Percentiles rank a stretch among this genome's conserved stretches.
Evolutionary conservation across 2,329 filamentous ascomycete genomes (phyloP).

Genomic region (Xylaria sp.): DNA sequence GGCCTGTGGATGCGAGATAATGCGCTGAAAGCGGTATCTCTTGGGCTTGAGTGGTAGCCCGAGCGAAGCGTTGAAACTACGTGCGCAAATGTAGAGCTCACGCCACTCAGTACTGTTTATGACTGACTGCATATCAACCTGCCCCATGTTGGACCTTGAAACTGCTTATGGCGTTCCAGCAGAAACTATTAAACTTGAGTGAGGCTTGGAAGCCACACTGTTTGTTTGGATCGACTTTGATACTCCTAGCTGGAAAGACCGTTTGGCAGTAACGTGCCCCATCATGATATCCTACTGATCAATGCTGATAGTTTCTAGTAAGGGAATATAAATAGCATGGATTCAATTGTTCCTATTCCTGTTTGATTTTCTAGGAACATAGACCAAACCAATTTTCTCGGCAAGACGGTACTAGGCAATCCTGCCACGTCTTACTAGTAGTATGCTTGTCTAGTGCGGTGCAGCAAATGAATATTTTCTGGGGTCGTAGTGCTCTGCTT

Average conservation of each 20-base stretch:
- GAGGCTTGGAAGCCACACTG: conserved; percentile 1
- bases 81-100: conserved; percentile 23
- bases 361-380: neutral
- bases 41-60: conserved; percentile 19
- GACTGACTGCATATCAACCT: conserved; percentile 32
- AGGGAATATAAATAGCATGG: conserved; percentile 11
- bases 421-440: conserved; percentile 5
- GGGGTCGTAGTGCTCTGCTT: conserved; percentile 24
- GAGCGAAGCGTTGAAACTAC: conserved; percentile 12
- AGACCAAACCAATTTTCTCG: conserved; percentile 7
- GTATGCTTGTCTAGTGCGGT: conserved; percentile 10
- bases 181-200: neutral
- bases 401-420: conserved; percentile 11
- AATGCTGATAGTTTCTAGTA: neutral
- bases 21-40: conserved; percentile 27
- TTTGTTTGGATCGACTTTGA: neutral
- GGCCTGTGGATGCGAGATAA: conserved; percentile 23
- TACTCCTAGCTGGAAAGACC: neutral
- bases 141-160: conserved; percentile 21
- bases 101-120: conserved; percentile 33
- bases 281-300: neutral
- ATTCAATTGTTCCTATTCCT: neutral
- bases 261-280: neutral
- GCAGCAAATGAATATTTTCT: conserved; percentile 13
- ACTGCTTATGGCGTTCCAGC: conserved; percentile 26